Percentiles rank a stretch among this genome's conserved stretches.
These are phyloP conservation scores for Brassica carinata DNA, from an alignment of 345 rosid species.

Conservation along the genomic window DNA sequence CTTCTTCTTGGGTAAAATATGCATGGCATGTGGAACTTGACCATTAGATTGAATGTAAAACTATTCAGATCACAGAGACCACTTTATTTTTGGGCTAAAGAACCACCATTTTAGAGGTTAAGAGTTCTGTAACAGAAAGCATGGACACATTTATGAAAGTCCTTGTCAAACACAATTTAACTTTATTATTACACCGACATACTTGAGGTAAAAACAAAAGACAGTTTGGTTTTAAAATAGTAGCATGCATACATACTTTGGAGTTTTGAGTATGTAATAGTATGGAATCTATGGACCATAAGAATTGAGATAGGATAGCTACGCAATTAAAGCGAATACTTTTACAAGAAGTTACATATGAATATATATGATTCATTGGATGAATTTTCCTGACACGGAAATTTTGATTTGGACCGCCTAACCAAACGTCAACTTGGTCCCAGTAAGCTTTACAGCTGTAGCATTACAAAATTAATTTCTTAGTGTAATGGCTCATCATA, in stretches of 20 bases:
- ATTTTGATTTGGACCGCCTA: constrained; percentile 40
- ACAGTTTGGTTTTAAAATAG: constrained; percentile 14
- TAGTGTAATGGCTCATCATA: constrained; percentile 20
- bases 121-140: background rate
- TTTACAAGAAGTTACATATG: background rate
- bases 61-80: background rate
- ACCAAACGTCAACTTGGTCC: constrained; percentile 41
- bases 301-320: constrained; percentile 16
- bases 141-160: background rate
- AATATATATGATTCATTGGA: constrained; percentile 31
- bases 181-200: background rate
- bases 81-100: background rate
- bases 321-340: constrained; percentile 18
- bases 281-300: constrained; percentile 24
- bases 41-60: background rate
- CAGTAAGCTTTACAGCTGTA: constrained; percentile 29
- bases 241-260: background rate
- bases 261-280: background rate
- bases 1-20: background rate
- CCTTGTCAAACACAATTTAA: background rate
- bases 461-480: background rate
- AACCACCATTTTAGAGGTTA: background rate
- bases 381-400: constrained; percentile 33
- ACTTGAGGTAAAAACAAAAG: constrained; percentile 19
- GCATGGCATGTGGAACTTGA: background rate